A percentile compares a stretch with the other conserved stretches of the same genome.
These are phyloP conservation scores for Geosmithia putterillii DNA, from an alignment of 2,329 filamentous ascomycete species.

Conservation along the genomic window DNA sequence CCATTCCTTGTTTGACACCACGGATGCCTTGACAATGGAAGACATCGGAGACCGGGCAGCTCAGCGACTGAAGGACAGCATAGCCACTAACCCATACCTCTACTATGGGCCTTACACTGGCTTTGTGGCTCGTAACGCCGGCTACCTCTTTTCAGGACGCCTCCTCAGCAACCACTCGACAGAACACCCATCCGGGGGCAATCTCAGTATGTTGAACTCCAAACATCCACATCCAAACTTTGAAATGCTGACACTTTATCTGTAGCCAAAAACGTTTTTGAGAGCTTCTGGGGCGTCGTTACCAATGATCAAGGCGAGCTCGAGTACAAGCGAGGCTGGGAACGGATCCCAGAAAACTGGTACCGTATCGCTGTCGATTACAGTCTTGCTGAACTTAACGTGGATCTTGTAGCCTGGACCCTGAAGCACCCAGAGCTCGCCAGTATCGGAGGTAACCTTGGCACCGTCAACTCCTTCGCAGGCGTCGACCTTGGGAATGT, in stretches of 20 bases:
- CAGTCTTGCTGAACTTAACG: constrained; percentile 24
- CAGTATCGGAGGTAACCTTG: constrained; percentile 39
- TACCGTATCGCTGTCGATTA: constrained; percentile 31
- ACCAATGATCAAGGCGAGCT: constrained; percentile 20
- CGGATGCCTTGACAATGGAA: constrained; percentile 21
- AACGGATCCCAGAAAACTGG: constrained; percentile 40
- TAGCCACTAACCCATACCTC: constrained; percentile 37
- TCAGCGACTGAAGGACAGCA: constrained; percentile 30
- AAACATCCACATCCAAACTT: not conserved
- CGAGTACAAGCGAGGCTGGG: constrained; percentile 31
- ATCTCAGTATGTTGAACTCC: constrained; percentile 5
- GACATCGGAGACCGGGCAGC: constrained; percentile 28
- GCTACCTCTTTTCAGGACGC: constrained; percentile 28
- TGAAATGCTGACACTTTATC: not conserved
- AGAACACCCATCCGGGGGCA: constrained; percentile 21
- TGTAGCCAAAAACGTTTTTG: constrained; percentile 19
- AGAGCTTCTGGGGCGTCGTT: constrained; percentile 32
- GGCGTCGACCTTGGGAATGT: constrained; percentile 29
- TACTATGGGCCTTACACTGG: constrained; percentile 41
- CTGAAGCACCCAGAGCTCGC: constrained; percentile 26
- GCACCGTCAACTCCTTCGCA: constrained; percentile 35
- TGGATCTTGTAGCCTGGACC: constrained; percentile 24
- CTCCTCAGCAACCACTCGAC: constrained; percentile 29
- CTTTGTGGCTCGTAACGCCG: constrained; percentile 33
- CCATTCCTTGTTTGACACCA: constrained; percentile 26